Conservation (phyloP, 805 yeast genomes). For the Saccharomyces paradoxus region DNA sequence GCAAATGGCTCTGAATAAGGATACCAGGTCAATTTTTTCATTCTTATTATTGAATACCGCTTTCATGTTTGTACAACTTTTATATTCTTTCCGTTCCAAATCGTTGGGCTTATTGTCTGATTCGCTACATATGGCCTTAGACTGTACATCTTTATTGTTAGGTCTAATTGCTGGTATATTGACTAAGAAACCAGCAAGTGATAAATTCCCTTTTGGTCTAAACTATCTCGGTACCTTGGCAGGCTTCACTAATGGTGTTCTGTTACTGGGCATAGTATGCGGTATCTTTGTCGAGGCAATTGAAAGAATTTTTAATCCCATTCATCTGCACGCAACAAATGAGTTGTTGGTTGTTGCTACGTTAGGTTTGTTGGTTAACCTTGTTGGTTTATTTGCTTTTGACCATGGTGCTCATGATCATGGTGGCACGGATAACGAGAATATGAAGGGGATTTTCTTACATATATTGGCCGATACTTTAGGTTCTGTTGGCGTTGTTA, state of each 20-base stretch:
- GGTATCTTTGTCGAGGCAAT: slow-evolving; percentile 83
- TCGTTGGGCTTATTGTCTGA: slow-evolving; percentile 88
- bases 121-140: slow-evolving; percentile 92
- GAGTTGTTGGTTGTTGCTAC: slow-evolving; percentile 80
- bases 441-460: slow-evolving; percentile 88
- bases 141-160: slow-evolving; percentile 80
- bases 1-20: slow-evolving; percentile 43
- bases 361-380: slow-evolving; percentile 77
- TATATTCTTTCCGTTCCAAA: slow-evolving; percentile 87
- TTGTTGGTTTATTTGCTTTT: slow-evolving; percentile 91
- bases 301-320: slow-evolving; percentile 73
- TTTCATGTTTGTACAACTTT: slow-evolving; percentile 88
- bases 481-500: slow-evolving; percentile 95
- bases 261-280: slow-evolving; percentile 79
- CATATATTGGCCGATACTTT: slow-evolving; percentile 93
- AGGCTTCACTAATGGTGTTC: slow-evolving; percentile 90
- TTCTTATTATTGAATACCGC: slow-evolving; percentile 78
- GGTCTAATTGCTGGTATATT: slow-evolving; percentile 81
- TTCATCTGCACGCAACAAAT: slow-evolving; percentile 65
- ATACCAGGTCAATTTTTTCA: slow-evolving; percentile 82
- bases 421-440: slow-evolving; percentile 37
- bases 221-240: slow-evolving; percentile 78
- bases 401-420: slow-evolving; percentile 65
- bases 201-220: slow-evolving; percentile 81
- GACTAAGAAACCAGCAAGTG: slow-evolving; percentile 50